Conservation (phyloP, 2,329 filamentous ascomycete genomes). For the Mycosphaerelloides madeirae region DNA sequence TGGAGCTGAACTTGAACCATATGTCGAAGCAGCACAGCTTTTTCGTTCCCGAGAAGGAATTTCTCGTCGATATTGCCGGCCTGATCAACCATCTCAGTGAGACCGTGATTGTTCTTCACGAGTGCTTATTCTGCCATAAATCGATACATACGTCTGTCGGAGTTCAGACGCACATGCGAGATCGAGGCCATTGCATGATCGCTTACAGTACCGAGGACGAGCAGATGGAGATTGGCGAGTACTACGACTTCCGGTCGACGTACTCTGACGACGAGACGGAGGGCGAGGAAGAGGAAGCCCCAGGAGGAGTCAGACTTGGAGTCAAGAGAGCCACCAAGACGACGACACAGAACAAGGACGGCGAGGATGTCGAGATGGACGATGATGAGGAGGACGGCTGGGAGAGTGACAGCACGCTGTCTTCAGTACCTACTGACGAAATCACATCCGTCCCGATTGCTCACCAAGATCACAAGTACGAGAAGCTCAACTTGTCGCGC, state of each 20-base stretch:
- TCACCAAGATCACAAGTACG: conserved; percentile 64
- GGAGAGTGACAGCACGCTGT: conserved; percentile 87
- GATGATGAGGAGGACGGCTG: conserved; percentile 70
- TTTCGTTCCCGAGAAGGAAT: conserved; percentile 88
- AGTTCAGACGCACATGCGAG: conserved; percentile 93
- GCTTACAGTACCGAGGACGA: conserved; percentile 84
- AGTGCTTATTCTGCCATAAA: conserved; percentile 87
- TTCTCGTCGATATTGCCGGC: conserved; percentile 75
- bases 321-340: conserved; percentile 51
- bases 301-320: conserved; percentile 64
- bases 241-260: conserved; percentile 93
- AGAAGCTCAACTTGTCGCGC: conserved; percentile 65
- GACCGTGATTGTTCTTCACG: conserved; percentile 72
- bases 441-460: conserved; percentile 75
- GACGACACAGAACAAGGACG: conserved; percentile 43
- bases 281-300: conserved; percentile 49
- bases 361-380: conserved; percentile 53
- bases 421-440: conserved; percentile 80
- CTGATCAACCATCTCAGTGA: conserved; percentile 72
- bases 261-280: conserved; percentile 74
- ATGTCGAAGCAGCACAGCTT: conserved; percentile 93
- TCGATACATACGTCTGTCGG: conserved; percentile 71
- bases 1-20: conserved; percentile 73
- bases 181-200: conserved; percentile 95
- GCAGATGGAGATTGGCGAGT: conserved; percentile 90